Percentiles rank a stretch among this genome's conserved stretches.
phyloP scores from a whole-genome alignment of 176 grass and related monocot species.

The Oryza longistaminata region DNA sequence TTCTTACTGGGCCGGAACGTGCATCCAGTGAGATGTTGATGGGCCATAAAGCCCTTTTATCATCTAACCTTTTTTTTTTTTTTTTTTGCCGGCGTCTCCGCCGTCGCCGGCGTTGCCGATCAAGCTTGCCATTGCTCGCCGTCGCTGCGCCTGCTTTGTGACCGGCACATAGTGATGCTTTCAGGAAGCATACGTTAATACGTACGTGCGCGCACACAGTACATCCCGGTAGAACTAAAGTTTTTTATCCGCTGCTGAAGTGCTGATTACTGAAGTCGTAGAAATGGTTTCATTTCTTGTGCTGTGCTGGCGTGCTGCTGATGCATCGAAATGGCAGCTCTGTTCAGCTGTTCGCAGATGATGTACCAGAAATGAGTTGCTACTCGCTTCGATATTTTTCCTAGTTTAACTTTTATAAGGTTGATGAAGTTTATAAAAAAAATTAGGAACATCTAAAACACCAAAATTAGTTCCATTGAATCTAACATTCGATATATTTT shows the following conservation, averaged over 20 bases:
- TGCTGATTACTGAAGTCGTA: neutral
- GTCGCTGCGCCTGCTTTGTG: too few relatives aligned
- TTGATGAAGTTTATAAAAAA: too few relatives aligned
- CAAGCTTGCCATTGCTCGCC: too few relatives aligned
- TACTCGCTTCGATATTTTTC: too few relatives aligned
- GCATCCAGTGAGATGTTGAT: neutral
- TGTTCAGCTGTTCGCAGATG: neutral
- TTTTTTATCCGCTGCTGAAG: neutral
- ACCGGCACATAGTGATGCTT: neutral
- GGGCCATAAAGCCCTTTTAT: neutral
- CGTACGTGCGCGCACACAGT: neutral
- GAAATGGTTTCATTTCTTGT: slow-evolving; percentile 2
- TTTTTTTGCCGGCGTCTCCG: too few relatives aligned
- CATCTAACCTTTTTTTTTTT: neutral
- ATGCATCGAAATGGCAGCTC: neutral
- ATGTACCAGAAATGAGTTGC: neutral
- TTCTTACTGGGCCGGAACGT: neutral
- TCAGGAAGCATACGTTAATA: neutral
- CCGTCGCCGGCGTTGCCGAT: too few relatives aligned
- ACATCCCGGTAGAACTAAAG: neutral
- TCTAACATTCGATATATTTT: too few relatives aligned
- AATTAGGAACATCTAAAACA: too few relatives aligned
- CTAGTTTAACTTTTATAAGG: too few relatives aligned
- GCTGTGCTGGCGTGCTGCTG: too few relatives aligned
- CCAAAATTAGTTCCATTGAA: too few relatives aligned